These are phyloP conservation scores for Zopfochytrium polystomum DNA, from an alignment of 371 early-diverging fungal species.

Conservation along the genomic window DNA sequence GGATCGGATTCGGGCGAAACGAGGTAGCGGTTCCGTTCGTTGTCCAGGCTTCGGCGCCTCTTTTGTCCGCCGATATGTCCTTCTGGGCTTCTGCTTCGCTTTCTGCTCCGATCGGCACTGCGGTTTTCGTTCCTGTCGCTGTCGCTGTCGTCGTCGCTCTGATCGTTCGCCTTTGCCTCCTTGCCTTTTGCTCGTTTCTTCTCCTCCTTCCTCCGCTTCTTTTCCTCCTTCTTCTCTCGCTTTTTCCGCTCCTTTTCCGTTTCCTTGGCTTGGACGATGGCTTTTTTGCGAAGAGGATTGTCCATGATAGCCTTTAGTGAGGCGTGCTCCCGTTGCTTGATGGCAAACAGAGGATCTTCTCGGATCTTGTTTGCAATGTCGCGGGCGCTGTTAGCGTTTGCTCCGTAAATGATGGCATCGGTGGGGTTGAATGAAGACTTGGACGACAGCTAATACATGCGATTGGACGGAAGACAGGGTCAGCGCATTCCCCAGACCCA, in stretches of 20 bases:
- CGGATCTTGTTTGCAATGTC: constrained; percentile 83
- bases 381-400: constrained; percentile 68
- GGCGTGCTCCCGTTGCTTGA: constrained; percentile 81
- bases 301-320: constrained; percentile 71
- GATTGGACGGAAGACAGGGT: constrained; percentile 1
- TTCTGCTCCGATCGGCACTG: constrained; percentile 2
- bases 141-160: constrained; percentile 3
- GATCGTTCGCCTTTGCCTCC: constrained; percentile 4
- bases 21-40: background rate
- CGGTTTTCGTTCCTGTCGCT: constrained; percentile 1
- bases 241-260: constrained; percentile 34
- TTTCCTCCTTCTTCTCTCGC: constrained; percentile 31
- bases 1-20: background rate
- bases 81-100: background rate
- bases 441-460: constrained; percentile 26
- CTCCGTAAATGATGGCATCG: constrained; percentile 51
- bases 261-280: constrained; percentile 40
- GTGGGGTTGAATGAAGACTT: constrained; percentile 23
- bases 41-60: background rate
- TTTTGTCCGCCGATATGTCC: background rate
- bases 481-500: background rate
- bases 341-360: constrained; percentile 88
- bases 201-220: constrained; percentile 41
- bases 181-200: constrained; percentile 25
- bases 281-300: constrained; percentile 70